Conservation (phyloP, 208 protist genomes). For the Kentomonas sorsogonicus region DNA sequence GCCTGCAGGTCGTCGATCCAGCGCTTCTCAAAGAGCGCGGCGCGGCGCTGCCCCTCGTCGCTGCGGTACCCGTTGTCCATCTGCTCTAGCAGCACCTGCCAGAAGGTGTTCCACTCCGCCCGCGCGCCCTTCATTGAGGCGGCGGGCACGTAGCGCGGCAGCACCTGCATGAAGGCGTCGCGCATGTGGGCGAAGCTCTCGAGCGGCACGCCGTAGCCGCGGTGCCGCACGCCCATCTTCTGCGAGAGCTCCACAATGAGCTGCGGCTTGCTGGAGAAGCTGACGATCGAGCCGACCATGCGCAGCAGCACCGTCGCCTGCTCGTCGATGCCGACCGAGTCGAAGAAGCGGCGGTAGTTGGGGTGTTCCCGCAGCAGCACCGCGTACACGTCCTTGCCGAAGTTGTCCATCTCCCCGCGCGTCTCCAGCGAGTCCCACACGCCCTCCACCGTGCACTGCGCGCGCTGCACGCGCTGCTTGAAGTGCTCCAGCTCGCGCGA, state of each 20-base stretch:
- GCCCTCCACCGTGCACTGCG: constrained; percentile 47
- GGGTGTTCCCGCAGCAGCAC: constrained; percentile 47
- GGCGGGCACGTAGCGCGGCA: constrained; percentile 58
- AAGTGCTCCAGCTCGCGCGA: constrained; percentile 58
- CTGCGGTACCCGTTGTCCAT: constrained; percentile 45
- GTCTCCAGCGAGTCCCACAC: constrained; percentile 66
- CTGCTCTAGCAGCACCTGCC: constrained; percentile 41
- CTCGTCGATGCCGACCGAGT: constrained; percentile 51
- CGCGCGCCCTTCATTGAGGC: constrained; percentile 38
- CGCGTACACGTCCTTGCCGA: constrained; percentile 56
- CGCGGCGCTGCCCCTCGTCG: constrained; percentile 47
- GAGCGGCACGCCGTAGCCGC: constrained; percentile 52
- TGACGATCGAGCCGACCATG: constrained; percentile 59
- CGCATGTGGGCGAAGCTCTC: constrained; percentile 45
- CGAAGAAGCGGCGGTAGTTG: constrained; percentile 43
- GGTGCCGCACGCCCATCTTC: constrained; percentile 54
- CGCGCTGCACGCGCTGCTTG: constrained; percentile 40
- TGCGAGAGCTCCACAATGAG: constrained; percentile 47
- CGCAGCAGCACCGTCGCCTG: constrained; percentile 49
- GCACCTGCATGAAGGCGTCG: constrained; percentile 61
- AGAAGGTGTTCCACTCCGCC: constrained; percentile 67
- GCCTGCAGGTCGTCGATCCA: constrained; percentile 40
- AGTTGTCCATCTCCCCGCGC: constrained; percentile 40
- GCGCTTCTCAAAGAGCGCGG: constrained; percentile 29
- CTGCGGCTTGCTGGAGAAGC: constrained; percentile 61